phyloP scores from a whole-genome alignment of 768 basidiomycete species.

The Vararia minispora region DNA sequence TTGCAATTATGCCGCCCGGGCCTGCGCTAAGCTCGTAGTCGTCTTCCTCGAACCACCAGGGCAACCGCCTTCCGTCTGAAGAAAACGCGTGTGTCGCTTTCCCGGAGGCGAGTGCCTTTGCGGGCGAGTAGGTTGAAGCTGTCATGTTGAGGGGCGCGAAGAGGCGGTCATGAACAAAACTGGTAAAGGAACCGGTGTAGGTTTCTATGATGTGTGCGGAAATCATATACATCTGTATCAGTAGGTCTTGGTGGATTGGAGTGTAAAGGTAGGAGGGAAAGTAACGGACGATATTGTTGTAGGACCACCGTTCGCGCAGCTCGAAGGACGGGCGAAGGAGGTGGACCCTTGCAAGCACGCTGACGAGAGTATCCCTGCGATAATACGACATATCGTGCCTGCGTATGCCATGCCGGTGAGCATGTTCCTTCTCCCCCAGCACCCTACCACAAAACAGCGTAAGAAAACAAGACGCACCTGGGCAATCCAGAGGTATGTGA shows the following conservation, averaged over 20 bases:
- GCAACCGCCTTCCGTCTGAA: constrained; percentile 21
- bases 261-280: neutral
- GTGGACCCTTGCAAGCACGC: constrained; percentile 16
- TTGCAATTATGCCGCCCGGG: constrained; percentile 34
- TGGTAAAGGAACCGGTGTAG: constrained; percentile 24
- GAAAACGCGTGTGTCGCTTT: constrained; percentile 25
- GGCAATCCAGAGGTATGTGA: constrained; percentile 31
- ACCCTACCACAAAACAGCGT: neutral
- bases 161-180: constrained; percentile 31
- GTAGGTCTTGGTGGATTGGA: neutral
- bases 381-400: constrained; percentile 7
- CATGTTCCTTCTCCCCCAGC: too few species aligned
- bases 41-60: constrained; percentile 22
- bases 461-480: constrained; percentile 15
- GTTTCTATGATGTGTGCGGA: constrained; percentile 23
- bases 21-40: constrained; percentile 21
- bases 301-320: constrained; percentile 27
- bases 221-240: constrained; percentile 27
- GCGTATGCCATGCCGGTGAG: neutral
- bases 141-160: constrained; percentile 31
- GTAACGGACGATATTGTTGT: constrained; percentile 26
- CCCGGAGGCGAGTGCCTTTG: constrained; percentile 22
- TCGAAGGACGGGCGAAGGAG: constrained; percentile 25
- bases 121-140: constrained; percentile 26
- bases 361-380: neutral